Evolutionary conservation across 345 rosid species (phyloP).

Genomic region (Syzygium aromaticum): DNA sequence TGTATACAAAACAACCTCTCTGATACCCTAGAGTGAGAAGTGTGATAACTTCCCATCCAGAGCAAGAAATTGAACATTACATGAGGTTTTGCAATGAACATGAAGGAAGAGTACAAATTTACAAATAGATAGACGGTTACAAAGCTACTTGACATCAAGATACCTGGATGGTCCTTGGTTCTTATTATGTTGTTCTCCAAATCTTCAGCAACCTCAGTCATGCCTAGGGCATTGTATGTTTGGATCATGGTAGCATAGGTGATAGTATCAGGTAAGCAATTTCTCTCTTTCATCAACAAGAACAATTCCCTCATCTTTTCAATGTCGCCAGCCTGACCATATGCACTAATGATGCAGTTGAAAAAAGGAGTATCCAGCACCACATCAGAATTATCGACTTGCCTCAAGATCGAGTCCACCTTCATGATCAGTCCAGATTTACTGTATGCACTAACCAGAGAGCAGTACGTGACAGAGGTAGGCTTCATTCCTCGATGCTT

Average conservation of each 20-base stretch:
- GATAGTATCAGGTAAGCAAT: slow-evolving; percentile 54
- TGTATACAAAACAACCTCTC: neutral
- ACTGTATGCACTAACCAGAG: slow-evolving; percentile 58
- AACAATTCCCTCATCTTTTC: slow-evolving; percentile 61
- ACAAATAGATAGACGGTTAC: neutral
- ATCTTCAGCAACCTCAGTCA: slow-evolving; percentile 46
- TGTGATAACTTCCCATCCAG: neutral
- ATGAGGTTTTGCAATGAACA: neutral
- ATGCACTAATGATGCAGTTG: slow-evolving; percentile 71
- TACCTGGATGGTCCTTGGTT: slow-evolving; percentile 25
- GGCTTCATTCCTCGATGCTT: slow-evolving; percentile 83
- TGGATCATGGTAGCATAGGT: slow-evolving; percentile 70
- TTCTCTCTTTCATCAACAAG: slow-evolving; percentile 52
- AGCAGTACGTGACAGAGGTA: slow-evolving; percentile 61
- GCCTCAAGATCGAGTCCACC: slow-evolving; percentile 67
- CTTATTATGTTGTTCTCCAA: slow-evolving; percentile 40
- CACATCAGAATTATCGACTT: slow-evolving; percentile 73
- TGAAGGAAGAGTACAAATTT: neutral
- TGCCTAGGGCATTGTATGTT: slow-evolving; percentile 54
- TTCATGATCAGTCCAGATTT: slow-evolving; percentile 45
- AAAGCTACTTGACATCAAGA: neutral
- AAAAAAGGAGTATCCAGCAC: slow-evolving; percentile 67
- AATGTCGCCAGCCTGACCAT: slow-evolving; percentile 59
- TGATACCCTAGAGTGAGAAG: neutral
- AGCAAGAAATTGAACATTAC: neutral